Conservation (phyloP, 202 grass and related monocot genomes). For the Brachypodium distachyon region DNA sequence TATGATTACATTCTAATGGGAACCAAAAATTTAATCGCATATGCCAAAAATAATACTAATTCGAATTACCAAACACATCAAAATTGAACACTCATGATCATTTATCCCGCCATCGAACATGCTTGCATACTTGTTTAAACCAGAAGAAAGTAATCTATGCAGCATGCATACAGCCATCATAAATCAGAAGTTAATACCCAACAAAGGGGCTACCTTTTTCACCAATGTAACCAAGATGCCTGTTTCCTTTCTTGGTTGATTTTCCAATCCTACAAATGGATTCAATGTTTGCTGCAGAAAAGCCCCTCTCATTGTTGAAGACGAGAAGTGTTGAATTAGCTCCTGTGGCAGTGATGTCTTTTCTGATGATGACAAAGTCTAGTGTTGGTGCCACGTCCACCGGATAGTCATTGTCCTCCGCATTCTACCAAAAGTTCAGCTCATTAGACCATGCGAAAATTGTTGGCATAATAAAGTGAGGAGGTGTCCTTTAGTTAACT, state of each 20-base stretch:
- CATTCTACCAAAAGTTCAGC: too few relatives aligned
- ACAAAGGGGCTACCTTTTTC: conserved; percentile 87
- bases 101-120: too few relatives aligned
- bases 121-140: too few relatives aligned
- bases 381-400: conserved; percentile 21
- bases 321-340: conserved; percentile 24
- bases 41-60: too few relatives aligned
- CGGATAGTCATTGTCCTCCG: conserved; percentile 39
- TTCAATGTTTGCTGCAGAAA: conserved; percentile 26
- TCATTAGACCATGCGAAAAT: background rate
- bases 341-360: conserved; percentile 31
- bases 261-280: conserved; percentile 37
- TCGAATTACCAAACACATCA: too few relatives aligned
- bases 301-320: conserved; percentile 49
- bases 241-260: conserved; percentile 66
- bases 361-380: conserved; percentile 31
- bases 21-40: too few relatives aligned
- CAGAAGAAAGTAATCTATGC: too few relatives aligned
- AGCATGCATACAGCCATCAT: too few relatives aligned
- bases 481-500: too few relatives aligned
- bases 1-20: too few relatives aligned
- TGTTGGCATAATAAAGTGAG: background rate
- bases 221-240: conserved; percentile 53
- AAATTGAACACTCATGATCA: too few relatives aligned
- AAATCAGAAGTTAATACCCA: too few relatives aligned